Base-by-base conservation (phyloP, 2,329 filamentous ascomycete genomes). In the Colletotrichum chrysophilum region DNA sequence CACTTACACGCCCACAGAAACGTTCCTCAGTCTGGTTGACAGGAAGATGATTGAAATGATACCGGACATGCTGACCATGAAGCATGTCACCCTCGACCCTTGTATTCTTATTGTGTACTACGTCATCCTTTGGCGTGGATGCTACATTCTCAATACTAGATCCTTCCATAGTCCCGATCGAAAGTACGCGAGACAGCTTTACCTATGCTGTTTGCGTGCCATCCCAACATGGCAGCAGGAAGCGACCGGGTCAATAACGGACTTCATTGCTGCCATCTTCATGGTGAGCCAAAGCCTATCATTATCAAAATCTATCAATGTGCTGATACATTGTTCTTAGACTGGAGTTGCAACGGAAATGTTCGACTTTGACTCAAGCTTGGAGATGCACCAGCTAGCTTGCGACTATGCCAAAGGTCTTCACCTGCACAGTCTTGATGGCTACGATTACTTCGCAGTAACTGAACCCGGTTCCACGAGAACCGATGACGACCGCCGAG, bases 81-180 rank as follows among this genome's bases (percentile, higher is more conserved):
- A 77, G 2, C 79, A 82, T 28, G 79, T 83, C 6, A 80, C 82
- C 13, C 67, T 83, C 2, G 82, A 83, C 52, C 78, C 81, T 3
- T 79, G 78, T 5, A 80, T 83, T 16, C 76, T 81, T 0, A 77
- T 83, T 2, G 81, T 83, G n/a, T 83, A 83, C 73, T 83, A 82
- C 24, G 77, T 77, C 66, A 80, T 83, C 14, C 77, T 83, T 12
- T 83, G 79, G 70, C 77, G 81, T n/a, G 82, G 82, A 12, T 81
- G 81, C 43, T 76, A 48, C 26, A 71, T 78, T 9, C 65, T 66
- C 24, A 73, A 65, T 18, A 60, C 70, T 1, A 43, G 70, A 43
- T 60, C 70, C 2, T 66, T 48, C 21, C 48, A 74, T 9, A 74
- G 66, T 8, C 66, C 70, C 7, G 70, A 76, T 38, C 28, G 79